Base-by-base conservation (phyloP, 75 land plant species). In the Adiantum capillusveneris region DNA sequence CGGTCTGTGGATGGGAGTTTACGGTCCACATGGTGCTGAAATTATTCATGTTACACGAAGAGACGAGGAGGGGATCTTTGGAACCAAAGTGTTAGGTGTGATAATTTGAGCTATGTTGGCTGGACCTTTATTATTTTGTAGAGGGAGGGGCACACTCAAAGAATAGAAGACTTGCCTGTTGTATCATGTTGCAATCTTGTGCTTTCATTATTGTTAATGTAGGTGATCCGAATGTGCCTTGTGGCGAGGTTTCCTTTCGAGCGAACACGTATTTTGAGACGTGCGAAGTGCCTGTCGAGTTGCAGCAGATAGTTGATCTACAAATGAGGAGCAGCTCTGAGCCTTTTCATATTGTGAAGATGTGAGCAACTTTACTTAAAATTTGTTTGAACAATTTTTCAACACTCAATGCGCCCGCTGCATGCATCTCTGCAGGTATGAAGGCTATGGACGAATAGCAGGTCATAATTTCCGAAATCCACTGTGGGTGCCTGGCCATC, bases 21-120 rank as follows among this genome's bases (percentile, higher is more conserved):
- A 69, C 53, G 68, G 68, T 13, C 59, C 50, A 11, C 72, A 69
- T 63, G 72, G 72, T 19, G 14, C 52, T 37, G 72, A 69, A 55
- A 63, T 69, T 37, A 58, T 69, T 18, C 37, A 44, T 29, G 68
- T 69, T 27, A 65, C 68, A 6, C 65, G 63, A 31, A 36, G 65
- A 2, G 13, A 28, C 14, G 56, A 69, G 13, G 67, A 65, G 2
- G 27, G 30, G 31, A 69, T 69, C 6, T 28, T 69, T 14, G 72
- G 58, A 19, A 69, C 68, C 1, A 69, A 69, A 52, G 13, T 69
- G 6, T 37, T 64, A 26, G 70, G 66, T 67, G 50, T 19, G 34
- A 1, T 9, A 1, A 29, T 31, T 29, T 31, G n/a, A n/a, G n/a
- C n/a, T n/a, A n/a, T n/a, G n/a, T n/a, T n/a, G n/a, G n/a, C n/a